Evolutionary conservation across 768 basidiomycete genomes (phyloP), one percentile per base, ranked within the genome.

Genomic region (Hemileccinum rubropunctum): DNA sequence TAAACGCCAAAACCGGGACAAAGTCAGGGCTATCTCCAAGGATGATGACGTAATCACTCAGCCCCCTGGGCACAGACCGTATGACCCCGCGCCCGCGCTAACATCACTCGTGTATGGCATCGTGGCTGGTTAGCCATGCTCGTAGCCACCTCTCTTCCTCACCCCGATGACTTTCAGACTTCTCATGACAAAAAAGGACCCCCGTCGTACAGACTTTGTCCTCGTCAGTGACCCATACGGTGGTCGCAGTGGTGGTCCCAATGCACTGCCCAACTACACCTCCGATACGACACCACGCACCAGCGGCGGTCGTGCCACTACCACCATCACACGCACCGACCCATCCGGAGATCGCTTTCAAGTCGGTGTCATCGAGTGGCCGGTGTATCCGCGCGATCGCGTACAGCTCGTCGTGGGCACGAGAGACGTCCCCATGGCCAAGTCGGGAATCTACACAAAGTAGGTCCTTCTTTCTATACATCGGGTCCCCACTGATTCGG

Each of bases 301-400:
- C 8, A 13, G 54, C 21, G 61, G 62, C 6, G 27, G 11, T 3
- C 43, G 50, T 13, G 60, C 63, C 0, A 56, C 52, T 6, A 67
- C 66, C 3, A 61, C 65, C 20, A 20, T 67, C 46, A 66, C 58
- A 1, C 56, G 65, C 18, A 58, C 37, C 1, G 61, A 57, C 12
- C 20, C 26, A 9, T 13, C 41, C 0, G 67, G 65, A 2, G 59
- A 66, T 12, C 33, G 54, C 0, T 21, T 61, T 10, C 66, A 67
- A 34, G 63, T 65, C 20, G 66, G 66, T 17, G 30, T 63, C 34
- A 63, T 67, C 43, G 66, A 69, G 27, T 67, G 67, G 66, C 63
- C 63, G 3, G 46, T 42, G 5, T 53, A 42, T 3, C 20, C 15
- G 0, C 30, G 41, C 9, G 55, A 46, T 8, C 48, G 34, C 12